Conservation (phyloP, 768 basidiomycete species). For the Trametopsis cervina region DNA sequence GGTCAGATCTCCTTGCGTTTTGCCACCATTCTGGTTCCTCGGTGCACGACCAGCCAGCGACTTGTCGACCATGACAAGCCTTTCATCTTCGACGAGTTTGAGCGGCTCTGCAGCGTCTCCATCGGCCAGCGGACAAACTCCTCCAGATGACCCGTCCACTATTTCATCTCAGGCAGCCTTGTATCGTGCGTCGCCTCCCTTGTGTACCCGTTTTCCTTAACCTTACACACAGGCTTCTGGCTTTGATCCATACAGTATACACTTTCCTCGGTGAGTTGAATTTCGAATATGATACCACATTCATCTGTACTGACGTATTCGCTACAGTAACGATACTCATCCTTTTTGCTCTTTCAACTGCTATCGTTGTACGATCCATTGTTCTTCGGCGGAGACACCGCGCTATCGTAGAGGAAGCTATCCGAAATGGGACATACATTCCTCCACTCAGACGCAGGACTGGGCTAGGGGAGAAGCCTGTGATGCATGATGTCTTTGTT, state of each 20-base stretch:
- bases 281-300: neutral
- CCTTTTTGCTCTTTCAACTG: slow-evolving; percentile 7
- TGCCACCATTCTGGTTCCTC: no score
- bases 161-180: slow-evolving; percentile 11
- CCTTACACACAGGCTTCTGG: neutral
- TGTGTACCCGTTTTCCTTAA: neutral
- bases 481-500: slow-evolving; percentile 5
- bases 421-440: slow-evolving; percentile 12
- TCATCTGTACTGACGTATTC: neutral
- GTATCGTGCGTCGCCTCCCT: slow-evolving; percentile 6
- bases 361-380: slow-evolving; percentile 5
- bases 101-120: neutral
- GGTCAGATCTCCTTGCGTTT: neutral
- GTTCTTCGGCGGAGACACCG: slow-evolving; percentile 6
- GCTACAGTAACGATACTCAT: slow-evolving; percentile 8
- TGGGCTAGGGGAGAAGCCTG: slow-evolving; percentile 4
- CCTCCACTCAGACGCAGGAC: neutral
- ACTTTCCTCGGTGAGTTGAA: slow-evolving; percentile 10
- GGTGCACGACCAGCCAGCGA: neutral
- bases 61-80: neutral
- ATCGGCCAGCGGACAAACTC: neutral
- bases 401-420: slow-evolving; percentile 8
- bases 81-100: neutral
- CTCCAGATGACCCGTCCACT: neutral
- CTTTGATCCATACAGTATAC: slow-evolving; percentile 6